Evolutionary conservation across 2,329 filamentous ascomycete species (phyloP).

Genomic region (Mariannaea sp.): DNA sequence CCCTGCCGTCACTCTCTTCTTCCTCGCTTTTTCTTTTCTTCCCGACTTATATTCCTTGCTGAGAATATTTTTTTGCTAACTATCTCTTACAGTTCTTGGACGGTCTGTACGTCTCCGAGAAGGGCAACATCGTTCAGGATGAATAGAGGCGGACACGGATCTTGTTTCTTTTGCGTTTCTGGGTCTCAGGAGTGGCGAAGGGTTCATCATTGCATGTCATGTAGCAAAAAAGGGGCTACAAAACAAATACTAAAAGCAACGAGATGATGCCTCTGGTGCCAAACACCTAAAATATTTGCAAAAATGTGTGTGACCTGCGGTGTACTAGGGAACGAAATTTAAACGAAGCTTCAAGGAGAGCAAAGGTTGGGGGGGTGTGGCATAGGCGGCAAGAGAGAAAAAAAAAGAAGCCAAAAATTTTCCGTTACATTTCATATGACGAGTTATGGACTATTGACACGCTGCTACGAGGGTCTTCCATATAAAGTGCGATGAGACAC

Average conservation of each 20-base stretch:
- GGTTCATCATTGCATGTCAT: slow-evolving; percentile 66
- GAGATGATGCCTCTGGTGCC: slow-evolving; percentile 41
- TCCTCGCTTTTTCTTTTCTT: too few species aligned
- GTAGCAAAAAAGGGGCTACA: slow-evolving; percentile 57
- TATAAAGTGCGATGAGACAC: slow-evolving; percentile 18
- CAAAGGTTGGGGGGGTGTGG: slow-evolving; percentile 1
- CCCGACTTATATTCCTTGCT: too few species aligned
- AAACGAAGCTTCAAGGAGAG: slow-evolving; percentile 26
- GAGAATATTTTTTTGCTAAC: too few species aligned
- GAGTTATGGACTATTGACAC: slow-evolving; percentile 22
- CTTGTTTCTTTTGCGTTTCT: slow-evolving; percentile 63
- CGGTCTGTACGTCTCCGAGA: slow-evolving; percentile 99
- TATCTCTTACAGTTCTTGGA: slow-evolving; percentile 81
- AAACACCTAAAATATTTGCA: slow-evolving; percentile 17
- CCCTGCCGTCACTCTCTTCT: too few species aligned
- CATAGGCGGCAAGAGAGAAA: slow-evolving; percentile 27
- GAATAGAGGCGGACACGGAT: slow-evolving; percentile 56
- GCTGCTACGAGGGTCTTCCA: slow-evolving; percentile 1
- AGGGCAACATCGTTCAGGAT: slow-evolving; percentile 89
- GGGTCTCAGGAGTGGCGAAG: slow-evolving; percentile 67
- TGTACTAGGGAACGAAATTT: slow-evolving; percentile 22
- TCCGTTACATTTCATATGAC: slow-evolving; percentile 20
- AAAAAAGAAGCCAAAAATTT: slow-evolving; percentile 19
- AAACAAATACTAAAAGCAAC: slow-evolving; percentile 48
- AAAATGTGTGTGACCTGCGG: slow-evolving; percentile 18